Evolutionary conservation across 176 grass and related monocot genomes (phyloP).

Genomic region (Triticum turgidum): DNA sequence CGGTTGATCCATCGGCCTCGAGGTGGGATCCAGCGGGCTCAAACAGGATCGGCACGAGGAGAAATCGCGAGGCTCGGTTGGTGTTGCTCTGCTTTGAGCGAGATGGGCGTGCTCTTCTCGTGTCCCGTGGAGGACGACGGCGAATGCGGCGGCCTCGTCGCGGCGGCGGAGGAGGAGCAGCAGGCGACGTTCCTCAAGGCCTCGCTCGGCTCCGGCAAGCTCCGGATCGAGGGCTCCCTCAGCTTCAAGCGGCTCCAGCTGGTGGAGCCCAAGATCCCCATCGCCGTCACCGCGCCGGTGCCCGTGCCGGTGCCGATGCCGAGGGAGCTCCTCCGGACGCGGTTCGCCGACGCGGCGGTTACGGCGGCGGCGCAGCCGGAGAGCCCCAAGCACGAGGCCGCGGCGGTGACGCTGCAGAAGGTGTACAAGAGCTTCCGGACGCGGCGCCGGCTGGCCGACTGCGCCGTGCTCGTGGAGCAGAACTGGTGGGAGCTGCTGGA

Average conservation of each 20-base stretch:
- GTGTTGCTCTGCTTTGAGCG: background rate
- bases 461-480: constrained; percentile 84
- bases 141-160: background rate
- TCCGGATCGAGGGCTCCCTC: constrained; percentile 58
- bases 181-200: constrained; percentile 48
- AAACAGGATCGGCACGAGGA: constrained; percentile 2
- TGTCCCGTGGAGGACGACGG: constrained; percentile 36
- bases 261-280: constrained; percentile 46
- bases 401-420: constrained; percentile 80
- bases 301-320: constrained; percentile 29
- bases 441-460: constrained; percentile 82
- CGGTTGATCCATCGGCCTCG: background rate
- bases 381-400: constrained; percentile 69
- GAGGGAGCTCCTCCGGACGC: constrained; percentile 26
- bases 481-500: constrained; percentile 88
- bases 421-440: constrained; percentile 97
- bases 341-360: background rate
- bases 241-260: constrained; percentile 63
- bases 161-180: background rate
- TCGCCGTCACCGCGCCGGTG: constrained; percentile 27
- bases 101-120: constrained; percentile 52
- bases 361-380: background rate
- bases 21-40: constrained; percentile 9
- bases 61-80: background rate
- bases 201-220: constrained; percentile 58